Percentiles rank a stretch among this genome's conserved stretches.
Evolutionary conservation across 2,329 filamentous ascomycete species (phyloP).

Genomic region (Pestalotiopsis sp.): DNA sequence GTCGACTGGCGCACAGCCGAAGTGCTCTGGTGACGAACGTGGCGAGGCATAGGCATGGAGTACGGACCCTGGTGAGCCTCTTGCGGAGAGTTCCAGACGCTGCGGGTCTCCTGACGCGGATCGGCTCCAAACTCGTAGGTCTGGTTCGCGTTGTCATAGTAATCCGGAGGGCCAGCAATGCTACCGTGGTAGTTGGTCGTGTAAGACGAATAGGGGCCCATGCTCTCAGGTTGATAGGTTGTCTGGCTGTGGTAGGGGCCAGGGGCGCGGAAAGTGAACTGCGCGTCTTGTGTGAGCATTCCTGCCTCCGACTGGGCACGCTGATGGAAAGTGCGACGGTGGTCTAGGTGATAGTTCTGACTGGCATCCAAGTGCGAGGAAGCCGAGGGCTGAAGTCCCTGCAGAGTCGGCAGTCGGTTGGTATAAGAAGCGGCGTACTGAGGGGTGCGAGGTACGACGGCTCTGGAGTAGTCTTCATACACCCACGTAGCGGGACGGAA

Average conservation of each 20-base stretch:
- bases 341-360: slow-evolving; percentile 20
- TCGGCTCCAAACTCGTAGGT: too few relatives aligned
- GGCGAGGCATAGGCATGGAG: slow-evolving; percentile 17
- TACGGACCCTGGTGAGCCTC: slow-evolving; percentile 7
- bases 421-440: slow-evolving; percentile 16
- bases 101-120: slow-evolving; percentile 18
- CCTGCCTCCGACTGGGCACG: slow-evolving; percentile 33
- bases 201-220: slow-evolving; percentile 19
- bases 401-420: neutral
- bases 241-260: slow-evolving; percentile 21
- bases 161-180: slow-evolving; percentile 17
- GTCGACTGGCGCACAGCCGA: slow-evolving; percentile 22
- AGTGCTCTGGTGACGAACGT: slow-evolving; percentile 35
- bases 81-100: slow-evolving; percentile 10
- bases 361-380: slow-evolving; percentile 22
- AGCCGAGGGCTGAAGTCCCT: slow-evolving; percentile 23
- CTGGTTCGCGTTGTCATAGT: slow-evolving; percentile 23
- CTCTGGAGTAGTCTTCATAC: slow-evolving; percentile 29
- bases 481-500: slow-evolving; percentile 28
- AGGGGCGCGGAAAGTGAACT: slow-evolving; percentile 22
- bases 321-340: slow-evolving; percentile 27
- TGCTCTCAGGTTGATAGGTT: slow-evolving; percentile 18
- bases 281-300: slow-evolving; percentile 18
- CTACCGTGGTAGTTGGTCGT: slow-evolving; percentile 15
- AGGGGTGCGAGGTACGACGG: slow-evolving; percentile 14